phyloP scores from a whole-genome alignment of 164 flowering plant species.

The Aristolochia fimbriata region DNA sequence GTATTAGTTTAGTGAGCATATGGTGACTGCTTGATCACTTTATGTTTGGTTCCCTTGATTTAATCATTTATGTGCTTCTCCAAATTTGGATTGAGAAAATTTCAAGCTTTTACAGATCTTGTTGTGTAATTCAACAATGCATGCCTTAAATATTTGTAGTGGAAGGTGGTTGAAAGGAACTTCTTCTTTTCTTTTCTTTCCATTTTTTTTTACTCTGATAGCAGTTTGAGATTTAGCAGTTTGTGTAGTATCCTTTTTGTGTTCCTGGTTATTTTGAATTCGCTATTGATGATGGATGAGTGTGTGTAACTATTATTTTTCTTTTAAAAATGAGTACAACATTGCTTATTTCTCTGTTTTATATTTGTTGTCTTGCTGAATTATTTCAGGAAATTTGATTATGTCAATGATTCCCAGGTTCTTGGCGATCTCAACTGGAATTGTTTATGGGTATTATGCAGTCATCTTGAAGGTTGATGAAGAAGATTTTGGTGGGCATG shows the following conservation, averaged over 20 bases:
- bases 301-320: not conserved
- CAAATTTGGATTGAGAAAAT: no score
- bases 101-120: no score
- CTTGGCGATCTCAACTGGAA: slow-evolving; percentile 52
- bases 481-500: slow-evolving; percentile 98
- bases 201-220: no score
- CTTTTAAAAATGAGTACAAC: not conserved
- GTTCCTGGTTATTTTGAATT: not conserved
- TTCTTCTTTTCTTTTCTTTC: not conserved
- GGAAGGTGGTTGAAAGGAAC: no score
- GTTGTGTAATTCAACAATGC: no score
- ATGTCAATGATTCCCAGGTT: slow-evolving; percentile 44
- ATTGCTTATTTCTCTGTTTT: no score
- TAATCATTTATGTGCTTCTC: no score
- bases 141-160: no score
- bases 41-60: no score
- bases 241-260: not conserved
- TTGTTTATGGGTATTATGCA: slow-evolving; percentile 73
- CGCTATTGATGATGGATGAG: not conserved
- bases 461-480: slow-evolving; percentile 76
- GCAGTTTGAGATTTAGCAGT: not conserved
- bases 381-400: not conserved
- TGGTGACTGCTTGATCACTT: no score
- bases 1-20: no score
- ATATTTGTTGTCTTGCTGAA: not conserved